Evolutionary conservation across 2,329 filamentous ascomycete genomes (phyloP).

Genomic region (Botryotinia globosa): DNA sequence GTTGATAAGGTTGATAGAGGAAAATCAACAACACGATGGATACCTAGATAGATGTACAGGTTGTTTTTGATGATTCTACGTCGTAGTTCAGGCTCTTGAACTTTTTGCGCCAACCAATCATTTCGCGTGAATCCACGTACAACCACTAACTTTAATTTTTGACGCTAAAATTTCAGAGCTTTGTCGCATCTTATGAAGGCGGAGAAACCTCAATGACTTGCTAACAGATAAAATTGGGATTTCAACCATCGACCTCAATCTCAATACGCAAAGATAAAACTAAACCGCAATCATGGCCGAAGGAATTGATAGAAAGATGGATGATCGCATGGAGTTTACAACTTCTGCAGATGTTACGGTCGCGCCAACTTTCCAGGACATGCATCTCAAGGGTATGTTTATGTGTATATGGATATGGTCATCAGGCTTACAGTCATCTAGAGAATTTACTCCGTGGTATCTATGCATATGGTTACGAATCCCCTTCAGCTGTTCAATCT

Average conservation of each 20-base stretch:
- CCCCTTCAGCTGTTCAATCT: slow-evolving; percentile 94
- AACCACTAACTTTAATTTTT: slow-evolving; percentile 25
- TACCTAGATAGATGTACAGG: neutral
- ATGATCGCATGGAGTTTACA: slow-evolving; percentile 96
- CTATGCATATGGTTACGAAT: slow-evolving; percentile 98
- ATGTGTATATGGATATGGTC: neutral
- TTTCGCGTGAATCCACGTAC: slow-evolving; percentile 12
- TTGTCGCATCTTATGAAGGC: slow-evolving; percentile 13
- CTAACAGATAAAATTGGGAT: neutral
- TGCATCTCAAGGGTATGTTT: slow-evolving; percentile 78
- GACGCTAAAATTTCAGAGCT: slow-evolving; percentile 23
- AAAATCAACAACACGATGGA: neutral
- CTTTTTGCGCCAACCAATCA: slow-evolving; percentile 32
- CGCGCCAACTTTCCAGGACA: slow-evolving; percentile 84
- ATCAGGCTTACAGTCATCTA: slow-evolving; percentile 43
- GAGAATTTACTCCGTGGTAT: slow-evolving; percentile 92
- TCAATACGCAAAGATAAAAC: slow-evolving; percentile 12
- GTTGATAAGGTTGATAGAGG: neutral
- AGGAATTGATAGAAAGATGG: slow-evolving; percentile 82
- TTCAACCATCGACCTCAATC: slow-evolving; percentile 2
- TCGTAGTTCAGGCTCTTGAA: slow-evolving; percentile 11
- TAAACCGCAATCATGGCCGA: slow-evolving; percentile 69
- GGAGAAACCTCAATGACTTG: neutral
- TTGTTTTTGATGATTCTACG: slow-evolving; percentile 11
- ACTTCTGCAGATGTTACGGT: slow-evolving; percentile 98